These are phyloP conservation scores for Fistulinella prunicolor DNA, from an alignment of 768 basidiomycete species.

Conservation along the genomic window DNA sequence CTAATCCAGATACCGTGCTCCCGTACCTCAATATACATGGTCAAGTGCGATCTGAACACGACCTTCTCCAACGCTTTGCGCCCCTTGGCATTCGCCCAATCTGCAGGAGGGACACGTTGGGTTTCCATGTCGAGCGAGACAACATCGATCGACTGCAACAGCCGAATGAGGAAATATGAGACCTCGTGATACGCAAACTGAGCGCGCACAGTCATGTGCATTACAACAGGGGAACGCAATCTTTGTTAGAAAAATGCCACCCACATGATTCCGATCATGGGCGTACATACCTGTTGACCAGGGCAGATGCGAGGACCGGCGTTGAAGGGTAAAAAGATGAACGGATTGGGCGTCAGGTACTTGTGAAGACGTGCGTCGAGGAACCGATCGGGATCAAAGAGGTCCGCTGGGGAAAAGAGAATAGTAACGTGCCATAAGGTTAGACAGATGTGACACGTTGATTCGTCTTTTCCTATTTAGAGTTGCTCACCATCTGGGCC, in stretches of 20 bases:
- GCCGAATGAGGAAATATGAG: conserved; percentile 51
- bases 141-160: conserved; percentile 47
- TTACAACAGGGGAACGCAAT: too few species aligned
- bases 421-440: not conserved
- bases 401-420: conserved; percentile 36
- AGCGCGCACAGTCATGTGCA: not conserved
- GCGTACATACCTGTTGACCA: conserved; percentile 32
- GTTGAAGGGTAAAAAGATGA: conserved; percentile 45
- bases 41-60: conserved; percentile 38
- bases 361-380: conserved; percentile 56
- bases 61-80: conserved; percentile 42
- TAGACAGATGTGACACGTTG: too few species aligned
- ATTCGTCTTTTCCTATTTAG: not conserved
- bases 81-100: conserved; percentile 33
- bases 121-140: conserved; percentile 39
- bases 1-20: not conserved
- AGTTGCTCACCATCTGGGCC: conserved; percentile 54
- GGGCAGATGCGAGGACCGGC: conserved; percentile 39
- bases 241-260: too few species aligned
- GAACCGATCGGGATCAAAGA: conserved; percentile 68
- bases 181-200: conserved; percentile 57
- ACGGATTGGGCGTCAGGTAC: conserved; percentile 53
- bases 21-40: conserved; percentile 42
- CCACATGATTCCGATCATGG: not conserved
- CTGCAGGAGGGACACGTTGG: conserved; percentile 33